These are phyloP conservation scores for Candida ficus DNA, from an alignment of 805 yeast species.

Conservation along the genomic window DNA sequence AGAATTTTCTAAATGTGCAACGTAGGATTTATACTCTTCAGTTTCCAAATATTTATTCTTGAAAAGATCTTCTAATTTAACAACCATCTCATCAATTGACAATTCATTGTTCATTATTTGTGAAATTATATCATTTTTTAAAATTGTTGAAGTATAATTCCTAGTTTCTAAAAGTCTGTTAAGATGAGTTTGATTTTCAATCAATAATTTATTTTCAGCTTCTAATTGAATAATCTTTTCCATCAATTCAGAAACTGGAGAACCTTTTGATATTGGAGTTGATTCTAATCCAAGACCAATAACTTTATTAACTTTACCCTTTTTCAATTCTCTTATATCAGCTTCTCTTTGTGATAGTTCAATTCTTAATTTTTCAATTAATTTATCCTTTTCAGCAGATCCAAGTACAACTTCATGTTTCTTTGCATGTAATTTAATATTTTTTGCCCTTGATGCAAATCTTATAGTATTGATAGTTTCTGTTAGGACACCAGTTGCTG, in stretches of 20 bases:
- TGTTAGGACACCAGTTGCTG: conserved; percentile 51
- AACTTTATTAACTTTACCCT: not conserved
- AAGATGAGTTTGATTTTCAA: conserved; percentile 65
- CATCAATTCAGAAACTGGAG: not conserved
- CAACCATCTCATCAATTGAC: conserved; percentile 30
- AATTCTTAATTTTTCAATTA: conserved; percentile 50
- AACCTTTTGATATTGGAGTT: not conserved
- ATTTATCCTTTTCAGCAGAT: conserved; percentile 38
- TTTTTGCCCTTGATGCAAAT: conserved; percentile 91
- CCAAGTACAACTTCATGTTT: conserved; percentile 37
- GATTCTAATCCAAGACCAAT: not conserved
- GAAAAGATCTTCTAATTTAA: conserved; percentile 41
- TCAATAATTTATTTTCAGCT: conserved; percentile 60
- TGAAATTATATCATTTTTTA: conserved; percentile 55
- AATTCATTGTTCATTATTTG: conserved; percentile 35
- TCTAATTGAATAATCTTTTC: conserved; percentile 39
- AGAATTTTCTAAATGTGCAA: conserved; percentile 52
- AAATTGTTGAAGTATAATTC: conserved; percentile 46
- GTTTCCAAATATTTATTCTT: conserved; percentile 44
- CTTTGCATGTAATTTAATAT: conserved; percentile 65
- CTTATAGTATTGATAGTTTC: conserved; percentile 86
- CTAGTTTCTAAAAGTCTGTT: conserved; percentile 60
- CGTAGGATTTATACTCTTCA: conserved; percentile 57
- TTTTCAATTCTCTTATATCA: conserved; percentile 41
- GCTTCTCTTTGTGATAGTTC: conserved; percentile 58